Evolutionary conservation across 164 flowering plant genomes (phyloP).

Genomic region (Magnolia officinalis): DNA sequence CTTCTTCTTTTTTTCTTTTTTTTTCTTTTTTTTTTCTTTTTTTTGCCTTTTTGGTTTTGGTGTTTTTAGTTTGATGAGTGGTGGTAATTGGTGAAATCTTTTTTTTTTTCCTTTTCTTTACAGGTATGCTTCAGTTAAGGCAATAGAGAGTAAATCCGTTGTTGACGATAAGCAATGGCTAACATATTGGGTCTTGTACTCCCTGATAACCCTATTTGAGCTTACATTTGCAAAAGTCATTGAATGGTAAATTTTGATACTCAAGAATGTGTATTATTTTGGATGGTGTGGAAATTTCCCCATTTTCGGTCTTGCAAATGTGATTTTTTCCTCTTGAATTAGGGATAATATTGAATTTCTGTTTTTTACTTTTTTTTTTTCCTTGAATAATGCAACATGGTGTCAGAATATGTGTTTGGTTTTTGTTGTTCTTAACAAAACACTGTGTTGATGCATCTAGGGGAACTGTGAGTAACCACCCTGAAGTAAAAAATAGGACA

Average conservation of each 20-base stretch:
- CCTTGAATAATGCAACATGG: no score
- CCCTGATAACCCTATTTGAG: slow-evolving; percentile 78
- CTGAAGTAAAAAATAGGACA: no score
- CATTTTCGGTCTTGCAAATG: not conserved
- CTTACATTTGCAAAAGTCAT: slow-evolving; percentile 69
- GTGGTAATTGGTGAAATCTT: not conserved
- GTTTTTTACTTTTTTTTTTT: not conserved
- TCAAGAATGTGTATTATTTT: not conserved
- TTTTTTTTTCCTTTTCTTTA: not conserved
- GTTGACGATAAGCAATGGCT: slow-evolving; percentile 89
- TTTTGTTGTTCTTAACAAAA: no score
- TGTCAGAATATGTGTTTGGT: no score
- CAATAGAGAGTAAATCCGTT: slow-evolving; percentile 73
- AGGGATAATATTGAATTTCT: not conserved
- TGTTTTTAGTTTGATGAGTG: no score
- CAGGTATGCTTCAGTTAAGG: slow-evolving; percentile 85
- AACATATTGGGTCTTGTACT: slow-evolving; percentile 79
- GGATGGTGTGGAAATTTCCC: not conserved
- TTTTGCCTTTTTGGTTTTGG: not conserved
- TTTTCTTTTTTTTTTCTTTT: slow-evolving; percentile 1
- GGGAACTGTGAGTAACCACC: no score
- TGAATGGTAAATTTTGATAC: slow-evolving; percentile 51
- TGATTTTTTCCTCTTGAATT: not conserved
- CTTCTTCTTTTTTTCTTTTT: not conserved
- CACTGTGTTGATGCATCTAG: no score